Conservation (phyloP, 768 basidiomycete species). For the Pleurotus sapidus region DNA sequence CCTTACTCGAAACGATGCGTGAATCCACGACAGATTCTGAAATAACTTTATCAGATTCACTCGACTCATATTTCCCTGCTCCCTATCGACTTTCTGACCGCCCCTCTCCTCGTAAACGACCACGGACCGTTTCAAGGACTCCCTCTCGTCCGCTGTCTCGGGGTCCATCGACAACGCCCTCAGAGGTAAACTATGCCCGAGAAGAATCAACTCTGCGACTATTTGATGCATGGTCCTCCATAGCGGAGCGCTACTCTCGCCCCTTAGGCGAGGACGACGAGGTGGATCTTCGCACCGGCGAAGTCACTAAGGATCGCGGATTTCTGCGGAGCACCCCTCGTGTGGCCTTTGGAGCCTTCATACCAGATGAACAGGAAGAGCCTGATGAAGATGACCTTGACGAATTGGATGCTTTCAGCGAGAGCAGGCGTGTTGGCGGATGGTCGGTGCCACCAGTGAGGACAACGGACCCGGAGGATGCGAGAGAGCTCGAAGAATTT, state of each 20-base stretch:
- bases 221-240: slow-evolving; percentile 60
- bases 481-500: slow-evolving; percentile 64
- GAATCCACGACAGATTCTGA: too few species aligned
- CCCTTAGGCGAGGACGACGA: slow-evolving; percentile 79
- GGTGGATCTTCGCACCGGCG: slow-evolving; percentile 59
- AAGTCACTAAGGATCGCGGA: slow-evolving; percentile 70
- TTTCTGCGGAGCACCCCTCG: slow-evolving; percentile 44
- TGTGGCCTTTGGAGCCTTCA: slow-evolving; percentile 50
- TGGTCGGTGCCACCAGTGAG: slow-evolving; percentile 40
- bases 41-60: too few species aligned
- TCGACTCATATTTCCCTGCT: background rate
- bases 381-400: slow-evolving; percentile 56
- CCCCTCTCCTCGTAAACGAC: slow-evolving; percentile 1
- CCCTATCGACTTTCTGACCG: background rate
- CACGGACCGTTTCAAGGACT: background rate
- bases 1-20: too few species aligned
- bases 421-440: slow-evolving; percentile 17
- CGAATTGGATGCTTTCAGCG: slow-evolving; percentile 54
- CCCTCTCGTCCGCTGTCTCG: slow-evolving; percentile 2
- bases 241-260: slow-evolving; percentile 66
- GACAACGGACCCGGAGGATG: slow-evolving; percentile 45
- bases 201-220: slow-evolving; percentile 52
- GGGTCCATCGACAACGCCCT: background rate
- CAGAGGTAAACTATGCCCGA: slow-evolving; percentile 1
- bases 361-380: slow-evolving; percentile 41